phyloP scores from a whole-genome alignment of 2,329 filamentous ascomycete species.

The Delphinella strobiligena region DNA sequence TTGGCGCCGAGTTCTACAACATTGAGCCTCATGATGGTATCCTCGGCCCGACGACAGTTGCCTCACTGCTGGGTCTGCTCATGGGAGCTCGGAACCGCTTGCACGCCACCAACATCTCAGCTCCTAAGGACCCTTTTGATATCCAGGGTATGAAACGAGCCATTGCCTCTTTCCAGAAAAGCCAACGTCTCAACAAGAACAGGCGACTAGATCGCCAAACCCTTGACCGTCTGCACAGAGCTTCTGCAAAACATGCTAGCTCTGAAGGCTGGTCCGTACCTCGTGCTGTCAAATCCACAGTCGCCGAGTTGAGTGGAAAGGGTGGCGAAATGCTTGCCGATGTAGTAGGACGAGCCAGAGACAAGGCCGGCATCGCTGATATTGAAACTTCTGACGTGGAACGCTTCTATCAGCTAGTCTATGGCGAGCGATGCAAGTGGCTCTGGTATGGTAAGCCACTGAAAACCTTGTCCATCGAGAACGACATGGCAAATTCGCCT shows the following conservation, averaged over 20 bases:
- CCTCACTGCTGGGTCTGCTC: conserved; percentile 73
- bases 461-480: conserved; percentile 34
- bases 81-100: conserved; percentile 85
- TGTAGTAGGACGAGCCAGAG: conserved; percentile 72
- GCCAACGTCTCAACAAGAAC: conserved; percentile 66
- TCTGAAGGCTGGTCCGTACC: conserved; percentile 88
- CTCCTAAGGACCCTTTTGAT: conserved; percentile 87
- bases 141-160: conserved; percentile 69
- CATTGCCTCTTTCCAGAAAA: conserved; percentile 81
- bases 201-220: conserved; percentile 74
- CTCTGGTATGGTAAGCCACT: conserved; percentile 85
- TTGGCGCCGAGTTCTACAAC: conserved; percentile 84
- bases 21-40: conserved; percentile 88
- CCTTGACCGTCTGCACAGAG: conserved; percentile 64
- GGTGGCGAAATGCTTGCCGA: conserved; percentile 89
- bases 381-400: conserved; percentile 88
- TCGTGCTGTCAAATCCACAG: conserved; percentile 86
- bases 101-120: conserved; percentile 70
- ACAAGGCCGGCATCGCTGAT: conserved; percentile 82
- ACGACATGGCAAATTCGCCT: not conserved
- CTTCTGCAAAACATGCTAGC: conserved; percentile 81
- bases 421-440: conserved; percentile 81
- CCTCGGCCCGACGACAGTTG: conserved; percentile 80
- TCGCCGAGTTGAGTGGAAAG: conserved; percentile 86
- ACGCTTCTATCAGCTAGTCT: conserved; percentile 63